These are phyloP conservation scores for Periconia digitata DNA, from an alignment of 2,329 filamentous ascomycete species.

Conservation along the genomic window DNA sequence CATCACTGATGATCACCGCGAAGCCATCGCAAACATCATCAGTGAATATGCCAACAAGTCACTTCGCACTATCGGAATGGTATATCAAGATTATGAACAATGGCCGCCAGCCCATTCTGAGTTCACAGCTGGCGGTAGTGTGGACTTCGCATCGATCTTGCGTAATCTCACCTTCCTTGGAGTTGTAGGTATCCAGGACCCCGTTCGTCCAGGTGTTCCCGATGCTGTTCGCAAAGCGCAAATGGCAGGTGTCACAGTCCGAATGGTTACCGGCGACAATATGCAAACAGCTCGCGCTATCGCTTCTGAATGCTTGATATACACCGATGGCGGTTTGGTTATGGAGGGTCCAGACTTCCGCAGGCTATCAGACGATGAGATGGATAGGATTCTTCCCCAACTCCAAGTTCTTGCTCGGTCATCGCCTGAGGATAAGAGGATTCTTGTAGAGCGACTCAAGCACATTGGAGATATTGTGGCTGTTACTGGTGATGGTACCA, in stretches of 20 bases:
- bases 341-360: slow-evolving; percentile 89
- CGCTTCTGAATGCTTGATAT: slow-evolving; percentile 91
- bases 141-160: slow-evolving; percentile 23
- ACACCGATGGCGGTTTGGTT: slow-evolving; percentile 75
- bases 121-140: slow-evolving; percentile 21
- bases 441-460: slow-evolving; percentile 90
- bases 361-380: slow-evolving; percentile 71
- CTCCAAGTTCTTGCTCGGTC: slow-evolving; percentile 92
- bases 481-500: slow-evolving; percentile 97
- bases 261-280: slow-evolving; percentile 97
- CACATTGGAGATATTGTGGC: slow-evolving; percentile 88
- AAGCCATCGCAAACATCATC: slow-evolving; percentile 34
- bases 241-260: slow-evolving; percentile 88
- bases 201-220: slow-evolving; percentile 86
- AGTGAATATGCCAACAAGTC: slow-evolving; percentile 43
- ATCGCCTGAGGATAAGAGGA: slow-evolving; percentile 94
- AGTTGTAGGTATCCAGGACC: slow-evolving; percentile 91
- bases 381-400: slow-evolving; percentile 76
- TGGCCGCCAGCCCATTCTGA: slow-evolving; percentile 35
- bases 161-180: slow-evolving; percentile 75
- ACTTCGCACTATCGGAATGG: slow-evolving; percentile 46
- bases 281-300: slow-evolving; percentile 95
- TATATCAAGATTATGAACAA: slow-evolving; percentile 43
- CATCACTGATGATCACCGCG: slow-evolving; percentile 16
- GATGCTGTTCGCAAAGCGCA: slow-evolving; percentile 83